Conservation (phyloP, 805 yeast genomes). For the Isabelozyma rhagii region DNA sequence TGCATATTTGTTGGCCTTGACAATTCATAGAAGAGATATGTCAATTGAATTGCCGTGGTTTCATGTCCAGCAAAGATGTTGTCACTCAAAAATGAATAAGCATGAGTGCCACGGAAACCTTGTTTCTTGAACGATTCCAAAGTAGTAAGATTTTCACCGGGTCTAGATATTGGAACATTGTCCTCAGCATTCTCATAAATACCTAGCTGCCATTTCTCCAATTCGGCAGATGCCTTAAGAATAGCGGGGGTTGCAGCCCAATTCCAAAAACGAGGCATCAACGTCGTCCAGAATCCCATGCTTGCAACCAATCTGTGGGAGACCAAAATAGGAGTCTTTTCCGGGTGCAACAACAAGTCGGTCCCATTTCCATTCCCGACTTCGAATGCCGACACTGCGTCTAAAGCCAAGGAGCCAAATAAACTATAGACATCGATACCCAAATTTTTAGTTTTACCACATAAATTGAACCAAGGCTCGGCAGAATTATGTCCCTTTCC, state of each 20-base stretch:
- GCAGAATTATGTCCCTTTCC: constrained; percentile 32
- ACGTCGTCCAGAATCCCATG: constrained; percentile 65
- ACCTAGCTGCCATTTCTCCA: constrained; percentile 46
- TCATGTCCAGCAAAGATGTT: constrained; percentile 78
- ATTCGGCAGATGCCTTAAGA: constrained; percentile 31
- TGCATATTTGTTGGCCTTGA: constrained; percentile 46
- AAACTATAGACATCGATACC: constrained; percentile 55
- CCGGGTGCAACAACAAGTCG: constrained; percentile 39
- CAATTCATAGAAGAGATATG: constrained; percentile 57
- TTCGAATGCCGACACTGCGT: constrained; percentile 59
- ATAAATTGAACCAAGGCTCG: constrained; percentile 25
- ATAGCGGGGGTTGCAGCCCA: constrained; percentile 44
- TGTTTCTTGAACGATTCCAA: constrained; percentile 30
- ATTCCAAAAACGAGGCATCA: constrained; percentile 51
- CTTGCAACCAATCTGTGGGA: constrained; percentile 50
- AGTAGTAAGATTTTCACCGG: constrained; percentile 22
- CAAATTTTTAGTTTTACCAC: constrained; percentile 22
- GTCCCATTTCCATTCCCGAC: constrained; percentile 53
- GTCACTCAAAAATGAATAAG: constrained; percentile 47
- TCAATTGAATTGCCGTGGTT: constrained; percentile 63
- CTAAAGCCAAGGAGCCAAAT: constrained; percentile 71
- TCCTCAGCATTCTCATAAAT: constrained; percentile 33
- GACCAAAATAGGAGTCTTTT: constrained; percentile 36
- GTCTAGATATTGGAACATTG: constrained; percentile 18
- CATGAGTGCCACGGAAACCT: constrained; percentile 29